phyloP scores from a whole-genome alignment of 2,329 filamentous ascomycete genomes.

The Penicillium sp. region DNA sequence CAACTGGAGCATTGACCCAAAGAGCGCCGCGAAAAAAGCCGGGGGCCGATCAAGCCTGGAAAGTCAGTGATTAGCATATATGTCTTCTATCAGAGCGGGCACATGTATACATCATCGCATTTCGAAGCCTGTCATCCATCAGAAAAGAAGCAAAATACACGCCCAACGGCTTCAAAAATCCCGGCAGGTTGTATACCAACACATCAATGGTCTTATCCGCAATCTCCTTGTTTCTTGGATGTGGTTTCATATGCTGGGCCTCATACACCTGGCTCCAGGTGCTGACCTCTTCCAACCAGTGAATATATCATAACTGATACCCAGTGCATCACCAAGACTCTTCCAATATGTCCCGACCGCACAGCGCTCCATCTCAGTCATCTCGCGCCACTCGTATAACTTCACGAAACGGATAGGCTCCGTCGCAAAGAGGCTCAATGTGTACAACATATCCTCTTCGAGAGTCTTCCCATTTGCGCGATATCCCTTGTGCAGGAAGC shows the following conservation, averaged over 20 bases:
- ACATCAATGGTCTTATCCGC: conserved; percentile 63
- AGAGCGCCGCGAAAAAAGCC: conserved; percentile 30
- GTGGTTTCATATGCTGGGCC: conserved; percentile 57
- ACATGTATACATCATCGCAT: conserved; percentile 60
- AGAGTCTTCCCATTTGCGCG: conserved; percentile 59
- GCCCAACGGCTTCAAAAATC: conserved; percentile 46
- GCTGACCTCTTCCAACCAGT: conserved; percentile 53
- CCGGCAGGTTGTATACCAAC: conserved; percentile 57
- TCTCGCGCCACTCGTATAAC: conserved; percentile 67
- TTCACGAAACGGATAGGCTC: conserved; percentile 66
- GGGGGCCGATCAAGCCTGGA: conserved; percentile 39
- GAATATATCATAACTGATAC: conserved; percentile 54
- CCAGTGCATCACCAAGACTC: conserved; percentile 68
- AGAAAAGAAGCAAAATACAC: conserved; percentile 55
- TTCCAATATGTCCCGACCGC: conserved; percentile 71
- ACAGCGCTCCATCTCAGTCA: conserved; percentile 67
- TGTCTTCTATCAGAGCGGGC: not conserved
- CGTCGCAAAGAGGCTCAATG: conserved; percentile 62
- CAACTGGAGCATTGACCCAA: conserved; percentile 49
- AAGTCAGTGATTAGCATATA: not conserved
- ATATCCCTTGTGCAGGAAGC: conserved; percentile 61
- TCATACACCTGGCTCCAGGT: conserved; percentile 60
- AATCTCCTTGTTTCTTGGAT: conserved; percentile 49
- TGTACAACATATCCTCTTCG: conserved; percentile 65
- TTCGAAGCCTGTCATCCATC: conserved; percentile 63